phyloP scores from a whole-genome alignment of 371 early-diverging fungal species.

The Rhizopus delemar region DNA sequence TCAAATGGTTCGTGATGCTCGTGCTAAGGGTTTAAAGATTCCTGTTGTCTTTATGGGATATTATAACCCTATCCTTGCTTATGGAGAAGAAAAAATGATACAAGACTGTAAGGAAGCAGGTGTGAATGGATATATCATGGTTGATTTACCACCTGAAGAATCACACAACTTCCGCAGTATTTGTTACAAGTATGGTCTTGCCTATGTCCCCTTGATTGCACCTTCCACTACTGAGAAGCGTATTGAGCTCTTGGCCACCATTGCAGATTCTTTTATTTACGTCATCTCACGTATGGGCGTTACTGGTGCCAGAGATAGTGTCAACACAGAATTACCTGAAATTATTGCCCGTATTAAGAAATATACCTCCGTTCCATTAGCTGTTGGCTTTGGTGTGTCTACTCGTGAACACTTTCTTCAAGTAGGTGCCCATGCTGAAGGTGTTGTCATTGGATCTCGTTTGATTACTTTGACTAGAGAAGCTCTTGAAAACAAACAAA shows the following conservation, averaged over 20 bases:
- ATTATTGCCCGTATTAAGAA: conserved; percentile 79
- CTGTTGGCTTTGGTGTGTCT: conserved; percentile 96
- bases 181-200: conserved; percentile 75
- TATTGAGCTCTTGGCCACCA: conserved; percentile 73
- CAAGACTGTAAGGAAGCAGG: conserved; percentile 81
- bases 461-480: conserved; percentile 79
- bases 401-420: conserved; percentile 83
- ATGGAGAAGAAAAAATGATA: conserved; percentile 86
- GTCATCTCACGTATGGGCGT: conserved; percentile 93
- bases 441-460: conserved; percentile 93
- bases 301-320: conserved; percentile 75
- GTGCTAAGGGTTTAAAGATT: conserved; percentile 78
- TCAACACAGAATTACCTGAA: conserved; percentile 71
- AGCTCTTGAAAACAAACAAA: conserved; percentile 49
- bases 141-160: conserved; percentile 97
- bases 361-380: conserved; percentile 78
- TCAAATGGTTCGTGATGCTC: conserved; percentile 78
- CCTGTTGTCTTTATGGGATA: conserved; percentile 98
- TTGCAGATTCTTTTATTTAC: conserved; percentile 93
- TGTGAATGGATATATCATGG: conserved; percentile 94
- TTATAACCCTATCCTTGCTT: conserved; percentile 93
- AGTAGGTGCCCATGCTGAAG: conserved; percentile 88
- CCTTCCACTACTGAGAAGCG: conserved; percentile 89
- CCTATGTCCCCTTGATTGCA: conserved; percentile 93
- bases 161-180: conserved; percentile 78